These are phyloP conservation scores for Colletotrichum sp. DNA, from an alignment of 2,329 filamentous ascomycete genomes.

Conservation along the genomic window DNA sequence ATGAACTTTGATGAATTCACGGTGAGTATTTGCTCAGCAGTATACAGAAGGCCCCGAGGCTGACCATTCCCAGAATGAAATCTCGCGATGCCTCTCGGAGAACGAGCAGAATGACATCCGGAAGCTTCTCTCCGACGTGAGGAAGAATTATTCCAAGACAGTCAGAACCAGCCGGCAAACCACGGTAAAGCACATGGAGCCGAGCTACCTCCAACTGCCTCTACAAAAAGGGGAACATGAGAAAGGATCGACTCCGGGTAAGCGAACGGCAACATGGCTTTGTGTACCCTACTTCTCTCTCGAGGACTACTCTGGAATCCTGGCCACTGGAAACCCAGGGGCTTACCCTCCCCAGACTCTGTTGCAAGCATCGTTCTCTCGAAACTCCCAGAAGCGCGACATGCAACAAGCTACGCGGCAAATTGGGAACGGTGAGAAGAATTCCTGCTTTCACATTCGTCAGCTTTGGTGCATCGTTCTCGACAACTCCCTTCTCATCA, in stretches of 20 bases:
- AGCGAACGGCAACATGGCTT: conserved; percentile 40
- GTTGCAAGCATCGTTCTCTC: conserved; percentile 47
- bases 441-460: conserved; percentile 51
- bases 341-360: conserved; percentile 48
- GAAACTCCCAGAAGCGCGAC: conserved; percentile 42
- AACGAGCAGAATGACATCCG: conserved; percentile 37
- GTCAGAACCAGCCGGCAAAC: conserved; percentile 40
- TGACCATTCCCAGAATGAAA: conserved; percentile 34
- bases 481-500: conserved; percentile 46
- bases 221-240: conserved; percentile 28
- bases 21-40: conserved; percentile 26
- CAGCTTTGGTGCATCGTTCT: conserved; percentile 54
- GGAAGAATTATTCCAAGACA: conserved; percentile 39
- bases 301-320: conserved; percentile 45
- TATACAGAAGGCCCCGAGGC: background rate
- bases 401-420: conserved; percentile 52
- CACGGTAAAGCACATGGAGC: conserved; percentile 47
- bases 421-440: conserved; percentile 35
- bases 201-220: conserved; percentile 39
- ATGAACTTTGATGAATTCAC: conserved; percentile 50
- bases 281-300: conserved; percentile 54
- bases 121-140: conserved; percentile 42
- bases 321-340: conserved; percentile 31
- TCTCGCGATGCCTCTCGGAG: conserved; percentile 27
- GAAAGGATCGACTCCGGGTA: conserved; percentile 21